Evolutionary conservation across 2,329 filamentous ascomycete genomes (phyloP).

Genomic region (Cladophialophora carrionii): DNA sequence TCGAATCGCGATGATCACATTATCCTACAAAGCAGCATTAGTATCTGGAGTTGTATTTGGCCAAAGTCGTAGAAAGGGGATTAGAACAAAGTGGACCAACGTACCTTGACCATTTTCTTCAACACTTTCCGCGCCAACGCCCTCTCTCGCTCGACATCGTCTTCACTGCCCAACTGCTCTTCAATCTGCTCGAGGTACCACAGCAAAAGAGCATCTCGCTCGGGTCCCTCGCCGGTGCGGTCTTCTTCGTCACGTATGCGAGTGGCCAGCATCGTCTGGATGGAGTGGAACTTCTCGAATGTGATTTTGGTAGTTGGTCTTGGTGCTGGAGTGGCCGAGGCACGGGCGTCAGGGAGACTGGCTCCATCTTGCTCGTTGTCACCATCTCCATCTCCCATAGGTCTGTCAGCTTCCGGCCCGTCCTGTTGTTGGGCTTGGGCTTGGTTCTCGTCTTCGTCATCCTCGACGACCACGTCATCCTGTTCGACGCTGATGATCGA

Average conservation of each 20-base stretch:
- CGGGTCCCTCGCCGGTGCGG: conserved; percentile 76
- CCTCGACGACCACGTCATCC: conserved; percentile 93
- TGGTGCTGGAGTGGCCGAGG: conserved; percentile 48
- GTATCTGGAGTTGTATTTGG: conserved; percentile 37
- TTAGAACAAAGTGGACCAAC: conserved; percentile 38
- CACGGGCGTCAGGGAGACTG: conserved; percentile 41
- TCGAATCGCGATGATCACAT: conserved; percentile 64
- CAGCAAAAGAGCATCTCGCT: conserved; percentile 75
- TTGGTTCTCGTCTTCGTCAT: conserved; percentile 66
- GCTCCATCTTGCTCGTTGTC: conserved; percentile 44
- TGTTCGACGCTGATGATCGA: conserved; percentile 98
- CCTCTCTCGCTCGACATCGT: conserved; percentile 77
- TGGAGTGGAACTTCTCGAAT: conserved; percentile 90
- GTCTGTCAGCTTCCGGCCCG: conserved; percentile 53
- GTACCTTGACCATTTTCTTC: conserved; percentile 93
- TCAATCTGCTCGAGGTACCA: conserved; percentile 96
- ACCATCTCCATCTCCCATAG: conserved; percentile 59
- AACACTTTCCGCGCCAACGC: conserved; percentile 79
- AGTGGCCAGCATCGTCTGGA: conserved; percentile 82
- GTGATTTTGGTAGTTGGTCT: conserved; percentile 75
- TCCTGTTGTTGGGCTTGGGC: conserved; percentile 45
- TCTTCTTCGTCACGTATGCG: conserved; percentile 82
- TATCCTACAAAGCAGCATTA: conserved; percentile 50
- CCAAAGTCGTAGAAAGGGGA: neutral
- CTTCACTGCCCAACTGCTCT: conserved; percentile 75